Conservation (phyloP, 1,284 basidiomycete species). For the Cerrena zonata region DNA sequence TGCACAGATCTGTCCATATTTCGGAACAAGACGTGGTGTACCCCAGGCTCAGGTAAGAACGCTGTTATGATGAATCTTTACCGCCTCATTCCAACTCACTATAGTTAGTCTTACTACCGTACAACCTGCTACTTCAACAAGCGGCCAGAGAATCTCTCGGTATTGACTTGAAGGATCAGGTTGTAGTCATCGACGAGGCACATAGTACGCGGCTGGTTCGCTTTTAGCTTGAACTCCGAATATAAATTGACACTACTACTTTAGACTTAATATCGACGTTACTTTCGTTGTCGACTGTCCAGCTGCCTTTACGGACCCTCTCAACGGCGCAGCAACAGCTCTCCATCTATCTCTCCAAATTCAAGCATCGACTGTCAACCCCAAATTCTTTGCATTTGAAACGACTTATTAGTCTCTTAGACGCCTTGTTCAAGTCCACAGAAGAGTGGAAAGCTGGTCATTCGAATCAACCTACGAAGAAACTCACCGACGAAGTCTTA, state of each 20-base stretch:
- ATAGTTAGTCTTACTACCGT: slow-evolving; percentile 85
- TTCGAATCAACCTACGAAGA: slow-evolving; percentile 1
- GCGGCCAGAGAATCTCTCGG: slow-evolving; percentile 82
- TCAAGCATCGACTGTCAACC: slow-evolving; percentile 71
- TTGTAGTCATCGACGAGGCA: slow-evolving; percentile 93
- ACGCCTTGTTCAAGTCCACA: slow-evolving; percentile 58
- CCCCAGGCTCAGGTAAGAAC: slow-evolving; percentile 79
- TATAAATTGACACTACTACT: background rate
- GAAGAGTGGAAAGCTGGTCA: slow-evolving; percentile 42
- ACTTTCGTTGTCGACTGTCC: slow-evolving; percentile 77
- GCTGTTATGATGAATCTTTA: slow-evolving; percentile 6
- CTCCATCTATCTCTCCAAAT: slow-evolving; percentile 72
- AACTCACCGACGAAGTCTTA: slow-evolving; percentile 43
- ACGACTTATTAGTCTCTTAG: slow-evolving; percentile 70
- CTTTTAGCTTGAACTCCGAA: background rate
- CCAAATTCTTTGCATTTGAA: slow-evolving; percentile 76
- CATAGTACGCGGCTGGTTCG: slow-evolving; percentile 63
- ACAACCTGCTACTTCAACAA: slow-evolving; percentile 86
- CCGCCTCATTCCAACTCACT: background rate
- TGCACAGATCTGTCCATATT: slow-evolving; percentile 84
- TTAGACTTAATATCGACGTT: slow-evolving; percentile 83
- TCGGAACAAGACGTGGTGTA: slow-evolving; percentile 82
- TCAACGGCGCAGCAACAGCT: slow-evolving; percentile 72
- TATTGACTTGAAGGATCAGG: slow-evolving; percentile 76
- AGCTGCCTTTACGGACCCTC: slow-evolving; percentile 58